Evolutionary conservation across 148 eudicot genomes (phyloP).

Genomic region (Talinum fruticosum): DNA sequence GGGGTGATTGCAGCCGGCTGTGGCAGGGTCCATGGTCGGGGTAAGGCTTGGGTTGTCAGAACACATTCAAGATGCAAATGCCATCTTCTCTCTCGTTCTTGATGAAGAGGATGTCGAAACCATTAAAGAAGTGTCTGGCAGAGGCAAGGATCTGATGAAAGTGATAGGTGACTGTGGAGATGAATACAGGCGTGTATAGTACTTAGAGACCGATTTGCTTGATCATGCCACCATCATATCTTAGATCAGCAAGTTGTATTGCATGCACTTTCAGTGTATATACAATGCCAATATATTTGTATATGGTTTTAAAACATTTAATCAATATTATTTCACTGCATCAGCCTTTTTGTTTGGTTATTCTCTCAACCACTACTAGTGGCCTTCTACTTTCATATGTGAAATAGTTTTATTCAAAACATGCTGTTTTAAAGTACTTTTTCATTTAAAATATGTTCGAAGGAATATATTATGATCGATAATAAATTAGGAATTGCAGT

Average conservation of each 20-base stretch:
- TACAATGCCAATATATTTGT: slow-evolving; percentile 3
- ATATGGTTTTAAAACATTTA: not conserved
- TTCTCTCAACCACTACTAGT: too few species aligned
- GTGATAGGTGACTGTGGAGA: slow-evolving; percentile 96
- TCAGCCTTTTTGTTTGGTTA: too few species aligned
- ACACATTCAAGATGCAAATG: slow-evolving; percentile 63
- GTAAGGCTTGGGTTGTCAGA: slow-evolving; percentile 90
- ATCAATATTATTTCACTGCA: too few species aligned
- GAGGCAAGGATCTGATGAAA: slow-evolving; percentile 74
- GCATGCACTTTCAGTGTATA: slow-evolving; percentile 1
- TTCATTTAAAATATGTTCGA: too few species aligned
- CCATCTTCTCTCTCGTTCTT: slow-evolving; percentile 73
- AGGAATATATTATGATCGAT: too few species aligned
- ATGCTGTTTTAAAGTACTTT: too few species aligned
- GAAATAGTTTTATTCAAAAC: too few species aligned
- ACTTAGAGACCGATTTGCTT: not conserved
- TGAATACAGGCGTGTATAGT: slow-evolving; percentile 70
- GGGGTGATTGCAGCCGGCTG: slow-evolving; percentile 62
- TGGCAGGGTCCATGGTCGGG: slow-evolving; percentile 96
- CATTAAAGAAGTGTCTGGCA: slow-evolving; percentile 58
- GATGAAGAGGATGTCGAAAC: slow-evolving; percentile 70
- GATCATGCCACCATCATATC: not conserved
- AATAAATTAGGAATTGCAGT: too few species aligned
- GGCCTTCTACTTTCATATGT: too few species aligned
- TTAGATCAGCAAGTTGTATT: not conserved